Evolutionary conservation across 2,329 filamentous ascomycete genomes (phyloP), one percentile per base, ranked within the genome.

Genomic region (Cladophialophora psammophila): DNA sequence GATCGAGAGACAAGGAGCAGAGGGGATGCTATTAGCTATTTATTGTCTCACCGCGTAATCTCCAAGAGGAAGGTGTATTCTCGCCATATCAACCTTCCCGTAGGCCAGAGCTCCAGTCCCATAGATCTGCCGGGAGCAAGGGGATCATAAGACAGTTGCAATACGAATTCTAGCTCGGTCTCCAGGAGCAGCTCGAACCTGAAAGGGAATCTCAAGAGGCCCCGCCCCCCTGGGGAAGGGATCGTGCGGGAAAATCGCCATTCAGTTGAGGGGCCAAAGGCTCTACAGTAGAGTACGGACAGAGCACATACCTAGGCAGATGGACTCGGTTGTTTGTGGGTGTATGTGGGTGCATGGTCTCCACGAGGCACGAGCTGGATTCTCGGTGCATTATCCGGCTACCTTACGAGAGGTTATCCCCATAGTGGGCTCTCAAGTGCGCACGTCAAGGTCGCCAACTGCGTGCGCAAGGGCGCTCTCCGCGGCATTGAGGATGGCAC

Each of bases 331-430:
- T 9, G 8, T 18, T 9, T 26, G 12, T 50, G 45, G 36, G 36
- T 40, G 10, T 13, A 40, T 40, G 36, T 12, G 36, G 36, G 36
- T 13, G 36, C 40, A 42, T 15, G 10, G 15, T 1, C 18, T 58
- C 56, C 40, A 32, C 12, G 13, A 20, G 12, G 13, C 40, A 32
- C 12, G 13, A 20, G 12, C 15, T n/a, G 8, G 13, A 15, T 32
- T 50, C 48, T 50, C 20, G 57, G 57, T 60, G 57, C 57, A 50
- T 34, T 50, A 60, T 35, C 57, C 57, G 57, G n/a, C 40, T 48
- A 15, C n/a, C 38, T 42, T 18, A 18, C 32, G 10, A 60, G 40
- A 40, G 31, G 26, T 50, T 50, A 59, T 31, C 40, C 56, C 57
- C 40, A 60, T 15, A 15, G n/a, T 35, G 45, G 45, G 18, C 45